A percentile compares a stretch with the other conserved stretches of the same genome.
These are phyloP conservation scores for Discostella stelligeroides DNA, from an alignment of 108 stramenopile species.

Conservation along the genomic window DNA sequence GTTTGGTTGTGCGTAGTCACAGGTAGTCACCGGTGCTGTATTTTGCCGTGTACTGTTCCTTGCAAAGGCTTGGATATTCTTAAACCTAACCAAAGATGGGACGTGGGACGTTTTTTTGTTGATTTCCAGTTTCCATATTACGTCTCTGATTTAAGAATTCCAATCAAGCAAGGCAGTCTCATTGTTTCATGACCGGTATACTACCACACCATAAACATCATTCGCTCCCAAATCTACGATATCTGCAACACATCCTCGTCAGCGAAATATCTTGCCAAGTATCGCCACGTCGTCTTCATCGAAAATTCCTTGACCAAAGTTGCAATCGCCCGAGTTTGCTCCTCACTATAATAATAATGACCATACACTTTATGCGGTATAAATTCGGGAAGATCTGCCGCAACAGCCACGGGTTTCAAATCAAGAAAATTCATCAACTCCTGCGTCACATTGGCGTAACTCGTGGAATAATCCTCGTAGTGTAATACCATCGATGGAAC, in stretches of 20 bases:
- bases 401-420: slow-evolving; percentile 6
- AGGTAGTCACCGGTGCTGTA: no score
- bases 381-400: slow-evolving; percentile 22
- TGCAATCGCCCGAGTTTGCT: slow-evolving; percentile 10
- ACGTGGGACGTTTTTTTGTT: no score
- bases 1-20: no score
- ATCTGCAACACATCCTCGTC: neutral
- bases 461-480: slow-evolving; percentile 72
- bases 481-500: slow-evolving; percentile 59
- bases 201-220: no score
- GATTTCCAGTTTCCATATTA: no score
- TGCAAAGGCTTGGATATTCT: no score
- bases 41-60: no score
- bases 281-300: slow-evolving; percentile 26
- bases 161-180: no score
- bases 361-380: slow-evolving; percentile 29
- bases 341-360: slow-evolving; percentile 28
- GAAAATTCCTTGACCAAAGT: slow-evolving; percentile 27
- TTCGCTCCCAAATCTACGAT: neutral
- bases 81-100: no score
- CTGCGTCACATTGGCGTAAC: slow-evolving; percentile 45
- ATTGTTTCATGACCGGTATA: no score
- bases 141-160: no score
- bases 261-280: slow-evolving; percentile 18
- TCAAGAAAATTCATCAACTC: slow-evolving; percentile 69